A percentile compares a stretch with the other conserved stretches of the same genome.
Conservation (phyloP, 2,329 filamentous ascomycete species). For the Ophiostoma ips region DNA sequence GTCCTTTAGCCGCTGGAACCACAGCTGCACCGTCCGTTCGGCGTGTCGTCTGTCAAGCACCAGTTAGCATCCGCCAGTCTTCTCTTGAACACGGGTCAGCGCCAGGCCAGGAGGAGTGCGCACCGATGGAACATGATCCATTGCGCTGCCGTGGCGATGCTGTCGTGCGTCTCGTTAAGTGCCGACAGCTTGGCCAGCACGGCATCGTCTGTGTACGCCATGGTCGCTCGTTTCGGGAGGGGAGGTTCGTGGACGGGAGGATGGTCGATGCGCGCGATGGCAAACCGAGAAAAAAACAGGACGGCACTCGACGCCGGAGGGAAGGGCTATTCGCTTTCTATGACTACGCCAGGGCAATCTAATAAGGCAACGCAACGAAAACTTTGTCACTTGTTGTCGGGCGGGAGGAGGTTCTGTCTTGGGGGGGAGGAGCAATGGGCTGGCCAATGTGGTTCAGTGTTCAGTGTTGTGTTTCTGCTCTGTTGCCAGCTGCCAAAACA, state of each 20-base stretch:
- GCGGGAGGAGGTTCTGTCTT: too few species aligned
- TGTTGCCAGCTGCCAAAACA: conserved; percentile 3
- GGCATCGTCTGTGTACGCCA: conserved; percentile 94
- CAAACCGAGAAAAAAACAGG: too few species aligned
- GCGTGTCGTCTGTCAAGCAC: conserved; percentile 59
- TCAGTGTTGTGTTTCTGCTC: neutral
- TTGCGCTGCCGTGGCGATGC: conserved; percentile 89
- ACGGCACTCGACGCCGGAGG: neutral
- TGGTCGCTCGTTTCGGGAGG: conserved; percentile 23
- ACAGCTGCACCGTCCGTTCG: conserved; percentile 79
- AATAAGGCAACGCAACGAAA: neutral
- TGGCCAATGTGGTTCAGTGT: neutral
- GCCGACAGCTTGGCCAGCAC: conserved; percentile 90
- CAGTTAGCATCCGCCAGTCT: neutral
- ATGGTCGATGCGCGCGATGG: too few species aligned
- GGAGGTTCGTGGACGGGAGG: neutral
- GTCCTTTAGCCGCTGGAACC: conserved; percentile 81
- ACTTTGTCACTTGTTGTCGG: neutral
- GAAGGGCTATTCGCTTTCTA: conserved; percentile 1
- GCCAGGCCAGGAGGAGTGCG: conserved; percentile 10
- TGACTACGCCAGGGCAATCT: conserved; percentile 2
- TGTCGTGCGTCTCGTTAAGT: conserved; percentile 94
- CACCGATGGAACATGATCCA: conserved; percentile 99
- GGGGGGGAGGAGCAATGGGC: too few species aligned
- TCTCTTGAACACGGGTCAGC: neutral